A percentile compares a stretch with the other conserved stretches of the same genome.
phyloP scores from a whole-genome alignment of 768 basidiomycete genomes.

The Chalciporus pseudorubinellus region DNA sequence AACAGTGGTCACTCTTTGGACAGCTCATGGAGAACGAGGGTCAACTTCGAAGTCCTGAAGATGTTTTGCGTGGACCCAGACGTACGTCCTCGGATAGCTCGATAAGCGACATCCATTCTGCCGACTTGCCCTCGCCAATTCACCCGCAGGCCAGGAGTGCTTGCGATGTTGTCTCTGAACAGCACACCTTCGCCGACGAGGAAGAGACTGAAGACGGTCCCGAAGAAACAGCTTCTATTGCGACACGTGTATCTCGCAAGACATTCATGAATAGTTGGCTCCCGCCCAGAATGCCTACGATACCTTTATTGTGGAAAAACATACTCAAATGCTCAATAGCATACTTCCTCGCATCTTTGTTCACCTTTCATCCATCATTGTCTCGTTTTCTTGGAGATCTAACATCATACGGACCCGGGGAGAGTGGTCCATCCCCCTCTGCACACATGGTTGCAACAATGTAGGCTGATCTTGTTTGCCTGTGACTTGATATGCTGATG shows the following conservation, averaged over 20 bases:
- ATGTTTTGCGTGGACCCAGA: constrained; percentile 1
- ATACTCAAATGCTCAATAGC: constrained; percentile 90
- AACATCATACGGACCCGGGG: constrained; percentile 47
- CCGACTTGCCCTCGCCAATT: background rate
- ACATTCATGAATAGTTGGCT: constrained; percentile 6
- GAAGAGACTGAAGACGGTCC: constrained; percentile 15
- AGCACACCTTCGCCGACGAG: constrained; percentile 4
- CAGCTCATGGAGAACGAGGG: constrained; percentile 71
- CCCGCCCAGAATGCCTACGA: constrained; percentile 29
- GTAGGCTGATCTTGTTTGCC: constrained; percentile 37
- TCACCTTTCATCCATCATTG: constrained; percentile 83
- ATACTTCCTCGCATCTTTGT: constrained; percentile 86
- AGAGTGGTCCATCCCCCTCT: constrained; percentile 61
- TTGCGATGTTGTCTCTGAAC: background rate
- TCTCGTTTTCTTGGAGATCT: constrained; percentile 66
- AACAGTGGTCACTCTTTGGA: constrained; percentile 63
- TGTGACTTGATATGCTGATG: constrained; percentile 10
- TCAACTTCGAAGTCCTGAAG: constrained; percentile 28
- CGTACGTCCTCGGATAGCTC: constrained; percentile 3
- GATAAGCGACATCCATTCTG: background rate
- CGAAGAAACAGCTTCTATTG: constrained; percentile 6
- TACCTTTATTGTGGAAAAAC: constrained; percentile 59
- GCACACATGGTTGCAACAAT: constrained; percentile 93
- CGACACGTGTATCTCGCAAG: constrained; percentile 12
- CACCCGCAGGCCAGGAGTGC: background rate